These are phyloP conservation scores for Passiflora organensis DNA, from an alignment of 345 rosid species.

Conservation along the genomic window DNA sequence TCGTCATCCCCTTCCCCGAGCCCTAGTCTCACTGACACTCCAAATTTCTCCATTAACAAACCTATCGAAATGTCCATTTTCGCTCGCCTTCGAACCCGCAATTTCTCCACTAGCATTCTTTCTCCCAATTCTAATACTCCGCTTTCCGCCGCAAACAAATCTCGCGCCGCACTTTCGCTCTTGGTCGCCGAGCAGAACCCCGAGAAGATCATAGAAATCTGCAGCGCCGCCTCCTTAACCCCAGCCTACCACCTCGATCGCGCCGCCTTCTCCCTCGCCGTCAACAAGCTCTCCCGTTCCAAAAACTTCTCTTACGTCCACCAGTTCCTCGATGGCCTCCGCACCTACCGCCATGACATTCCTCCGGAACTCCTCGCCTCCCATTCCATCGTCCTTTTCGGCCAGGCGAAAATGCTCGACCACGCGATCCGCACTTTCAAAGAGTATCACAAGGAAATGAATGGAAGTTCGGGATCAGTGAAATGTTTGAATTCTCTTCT, in stretches of 20 bases:
- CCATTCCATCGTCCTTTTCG: conserved; percentile 67
- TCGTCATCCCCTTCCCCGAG: not conserved
- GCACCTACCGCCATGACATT: conserved; percentile 55
- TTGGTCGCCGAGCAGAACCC: conserved; percentile 68
- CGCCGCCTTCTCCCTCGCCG: conserved; percentile 61
- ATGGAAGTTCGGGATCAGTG: conserved; percentile 34
- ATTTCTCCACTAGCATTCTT: conserved; percentile 1
- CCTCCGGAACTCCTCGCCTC: conserved; percentile 48
- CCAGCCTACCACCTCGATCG: conserved; percentile 60
- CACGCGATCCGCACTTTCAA: conserved; percentile 50
- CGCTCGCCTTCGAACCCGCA: conserved; percentile 8
- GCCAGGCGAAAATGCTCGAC: conserved; percentile 69
- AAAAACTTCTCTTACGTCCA: conserved; percentile 45
- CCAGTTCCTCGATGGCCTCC: conserved; percentile 54
- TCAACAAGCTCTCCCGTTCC: conserved; percentile 44
- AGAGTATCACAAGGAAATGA: conserved; percentile 34
- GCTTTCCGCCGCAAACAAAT: conserved; percentile 46
- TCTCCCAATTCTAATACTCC: conserved; percentile 16
- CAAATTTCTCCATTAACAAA: too few relatives aligned
- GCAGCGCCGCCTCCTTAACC: conserved; percentile 68
- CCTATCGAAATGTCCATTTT: not conserved
- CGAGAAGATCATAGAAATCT: conserved; percentile 68
- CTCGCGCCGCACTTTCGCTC: conserved; percentile 64
- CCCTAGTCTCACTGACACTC: not conserved
- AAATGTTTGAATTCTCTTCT: conserved; percentile 61